These are phyloP conservation scores for Leishmania arabica DNA, from an alignment of 208 protist species.

Conservation along the genomic window DNA sequence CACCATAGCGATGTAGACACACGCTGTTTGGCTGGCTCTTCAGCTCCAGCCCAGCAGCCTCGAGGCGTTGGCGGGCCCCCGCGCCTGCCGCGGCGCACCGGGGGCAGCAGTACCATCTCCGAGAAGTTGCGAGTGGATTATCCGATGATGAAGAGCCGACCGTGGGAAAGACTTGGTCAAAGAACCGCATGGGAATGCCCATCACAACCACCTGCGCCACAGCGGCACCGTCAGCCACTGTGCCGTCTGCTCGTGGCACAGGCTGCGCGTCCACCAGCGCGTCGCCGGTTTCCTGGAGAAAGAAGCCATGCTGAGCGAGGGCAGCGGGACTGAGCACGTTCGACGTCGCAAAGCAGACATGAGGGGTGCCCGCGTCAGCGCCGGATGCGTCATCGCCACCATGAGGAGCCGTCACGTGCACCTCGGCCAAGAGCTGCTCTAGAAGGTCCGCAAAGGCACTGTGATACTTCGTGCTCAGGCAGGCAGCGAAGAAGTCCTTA, in stretches of 20 bases:
- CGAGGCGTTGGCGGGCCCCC: constrained; percentile 18
- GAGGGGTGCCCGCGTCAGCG: not conserved
- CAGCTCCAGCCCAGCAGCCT: constrained; percentile 30
- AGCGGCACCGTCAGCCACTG: constrained; percentile 6
- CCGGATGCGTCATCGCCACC: not conserved
- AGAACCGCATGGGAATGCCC: constrained; percentile 55
- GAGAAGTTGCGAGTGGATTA: not conserved
- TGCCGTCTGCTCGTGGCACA: constrained; percentile 33
- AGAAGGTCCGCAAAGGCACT: constrained; percentile 39
- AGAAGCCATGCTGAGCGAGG: constrained; percentile 37
- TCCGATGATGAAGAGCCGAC: not conserved
- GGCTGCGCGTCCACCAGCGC: constrained; percentile 49
- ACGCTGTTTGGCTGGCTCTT: constrained; percentile 72
- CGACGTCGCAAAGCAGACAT: constrained; percentile 35
- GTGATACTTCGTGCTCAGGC: constrained; percentile 67
- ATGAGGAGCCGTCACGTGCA: not conserved
- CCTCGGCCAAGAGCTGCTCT: constrained; percentile 25
- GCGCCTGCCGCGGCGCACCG: constrained; percentile 24
- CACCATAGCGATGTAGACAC: constrained; percentile 37
- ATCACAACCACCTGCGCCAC: constrained; percentile 53
- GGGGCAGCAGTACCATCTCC: constrained; percentile 38
- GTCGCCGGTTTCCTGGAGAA: constrained; percentile 45
- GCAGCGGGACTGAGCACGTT: constrained; percentile 8
- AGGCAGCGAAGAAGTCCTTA: constrained; percentile 32
- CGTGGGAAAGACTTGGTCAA: constrained; percentile 35